Evolutionary conservation across 2,329 filamentous ascomycete species (phyloP), one percentile per base, ranked within the genome.

Genomic region (Blumeria hordei): DNA sequence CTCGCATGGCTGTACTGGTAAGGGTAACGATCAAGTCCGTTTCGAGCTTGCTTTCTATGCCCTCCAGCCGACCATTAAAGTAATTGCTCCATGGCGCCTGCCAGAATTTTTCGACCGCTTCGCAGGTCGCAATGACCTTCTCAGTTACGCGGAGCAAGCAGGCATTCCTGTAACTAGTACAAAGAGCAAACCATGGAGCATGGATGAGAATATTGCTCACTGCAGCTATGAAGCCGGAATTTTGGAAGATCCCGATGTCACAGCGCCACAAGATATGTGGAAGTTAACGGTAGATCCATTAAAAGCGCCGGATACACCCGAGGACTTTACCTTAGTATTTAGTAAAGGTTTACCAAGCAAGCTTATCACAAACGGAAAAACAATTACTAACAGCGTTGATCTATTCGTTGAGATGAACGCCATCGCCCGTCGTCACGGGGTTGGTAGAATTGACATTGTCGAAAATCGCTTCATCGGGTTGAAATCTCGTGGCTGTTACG

Each of bases 361-460:
- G 71, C 69, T 83, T 64, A 70, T 76, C 57, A 61, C 64, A 6
- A 67, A 69, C n/a, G 70, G 73, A 55, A 76, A 83, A 71, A 73
- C 71, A 39, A 73, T 77, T 61, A 85, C 82, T 55, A 81, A 83
- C 64, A 72, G 78, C 5, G 74, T 86, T 55, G 80, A 83, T 64
- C 72, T 90, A 56, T 90, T 90, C 73, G 71, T 78, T 58, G 74
- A 76, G 55, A 73, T 78, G 62, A 88, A 88, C 70, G 71, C 76
- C 57, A 81, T 90, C 59, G 85, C 77, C 60, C 75, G 77, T 66
- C 74, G 72, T 60, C 72, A 87, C 70, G 85, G 85, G 66, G 77
- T 90, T 61, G 85, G 85, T 63, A 74, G 85, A 64, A 81, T 90
- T 60, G 85, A 90, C 68, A 90, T 90, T 65, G 84, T 88, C 58